A percentile compares a stretch with the other conserved stretches of the same genome.
phyloP scores from a whole-genome alignment of 2,329 filamentous ascomycete genomes.

The Pseudogymnoascus sp. region DNA sequence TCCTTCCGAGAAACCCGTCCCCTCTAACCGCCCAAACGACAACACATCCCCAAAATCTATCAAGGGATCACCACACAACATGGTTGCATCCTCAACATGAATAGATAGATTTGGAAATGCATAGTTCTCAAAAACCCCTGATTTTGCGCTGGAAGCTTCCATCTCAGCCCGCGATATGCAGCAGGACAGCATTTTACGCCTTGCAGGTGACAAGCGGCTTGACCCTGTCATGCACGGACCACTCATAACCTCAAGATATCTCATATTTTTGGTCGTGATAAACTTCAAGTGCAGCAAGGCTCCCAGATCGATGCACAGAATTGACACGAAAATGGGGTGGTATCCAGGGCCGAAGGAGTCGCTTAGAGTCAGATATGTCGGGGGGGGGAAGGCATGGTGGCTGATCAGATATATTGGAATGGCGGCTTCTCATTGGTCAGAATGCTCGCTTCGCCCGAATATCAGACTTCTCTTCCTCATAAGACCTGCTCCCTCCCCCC shows the following conservation, averaged over 20 bases:
- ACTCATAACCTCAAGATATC: constrained; percentile 3
- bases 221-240: constrained; percentile 5
- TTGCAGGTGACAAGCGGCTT: constrained; percentile 7
- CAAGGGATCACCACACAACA: not conserved
- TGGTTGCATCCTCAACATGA: not conserved
- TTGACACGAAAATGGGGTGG: not conserved
- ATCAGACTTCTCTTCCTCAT: constrained; percentile 8
- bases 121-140: not conserved
- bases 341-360: not conserved
- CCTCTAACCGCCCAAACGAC: not conserved
- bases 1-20: not conserved
- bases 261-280: constrained; percentile 1
- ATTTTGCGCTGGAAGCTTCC: not conserved
- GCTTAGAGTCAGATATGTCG: constrained; percentile 5
- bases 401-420: constrained; percentile 1
- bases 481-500: constrained; percentile 23
- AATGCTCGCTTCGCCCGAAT: not conserved
- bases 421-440: not conserved
- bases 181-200: not conserved
- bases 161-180: constrained; percentile 1
- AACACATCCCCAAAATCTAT: not conserved
- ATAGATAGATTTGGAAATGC: not conserved
- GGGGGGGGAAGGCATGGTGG: not conserved
- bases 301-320: not conserved
- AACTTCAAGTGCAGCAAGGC: not conserved